A percentile compares a stretch with the other conserved stretches of the same genome.
phyloP scores from a whole-genome alignment of 176 grass and related monocot species.

The Cymbopogon citratus region DNA sequence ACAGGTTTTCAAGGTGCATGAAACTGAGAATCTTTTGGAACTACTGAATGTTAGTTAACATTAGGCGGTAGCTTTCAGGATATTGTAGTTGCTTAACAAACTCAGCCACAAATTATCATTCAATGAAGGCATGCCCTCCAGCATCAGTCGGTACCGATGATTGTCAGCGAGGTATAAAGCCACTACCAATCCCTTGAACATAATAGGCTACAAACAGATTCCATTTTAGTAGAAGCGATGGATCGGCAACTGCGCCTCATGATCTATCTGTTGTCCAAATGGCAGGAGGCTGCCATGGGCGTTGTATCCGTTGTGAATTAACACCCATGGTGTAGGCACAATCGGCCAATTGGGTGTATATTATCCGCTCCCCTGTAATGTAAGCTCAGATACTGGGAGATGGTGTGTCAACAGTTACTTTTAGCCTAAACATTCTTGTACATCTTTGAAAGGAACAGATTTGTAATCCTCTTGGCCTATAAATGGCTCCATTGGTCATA shows the following conservation, averaged over 20 bases:
- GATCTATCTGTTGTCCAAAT: slow-evolving; percentile 24
- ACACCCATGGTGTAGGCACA: slow-evolving; percentile 34
- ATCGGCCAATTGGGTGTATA: slow-evolving; percentile 46
- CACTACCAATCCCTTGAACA: slow-evolving; percentile 19
- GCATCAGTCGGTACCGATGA: slow-evolving; percentile 17
- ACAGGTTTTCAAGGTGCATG: slow-evolving; percentile 62
- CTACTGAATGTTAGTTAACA: slow-evolving; percentile 47
- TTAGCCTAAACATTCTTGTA: slow-evolving; percentile 36
- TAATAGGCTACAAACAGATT: slow-evolving; percentile 42
- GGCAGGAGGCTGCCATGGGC: slow-evolving; percentile 49
- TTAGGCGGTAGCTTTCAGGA: slow-evolving; percentile 33
- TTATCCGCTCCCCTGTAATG: slow-evolving; percentile 45
- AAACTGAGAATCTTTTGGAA: slow-evolving; percentile 38
- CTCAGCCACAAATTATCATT: slow-evolving; percentile 25
- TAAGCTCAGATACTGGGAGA: slow-evolving; percentile 34
- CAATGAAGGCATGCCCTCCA: slow-evolving; percentile 35
- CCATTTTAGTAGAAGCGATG: slow-evolving; percentile 32
- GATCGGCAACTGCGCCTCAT: slow-evolving; percentile 24
- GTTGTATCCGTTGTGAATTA: slow-evolving; percentile 42
- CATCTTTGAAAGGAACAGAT: slow-evolving; percentile 38
- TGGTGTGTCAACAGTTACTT: slow-evolving; percentile 13
- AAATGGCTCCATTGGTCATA: slow-evolving; percentile 19
- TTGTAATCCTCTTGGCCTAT: slow-evolving; percentile 31
- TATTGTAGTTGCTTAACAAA: slow-evolving; percentile 49
- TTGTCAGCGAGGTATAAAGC: slow-evolving; percentile 43